Base-by-base conservation (phyloP, 202 grass and related monocot genomes). In the Zizania palustris region DNA sequence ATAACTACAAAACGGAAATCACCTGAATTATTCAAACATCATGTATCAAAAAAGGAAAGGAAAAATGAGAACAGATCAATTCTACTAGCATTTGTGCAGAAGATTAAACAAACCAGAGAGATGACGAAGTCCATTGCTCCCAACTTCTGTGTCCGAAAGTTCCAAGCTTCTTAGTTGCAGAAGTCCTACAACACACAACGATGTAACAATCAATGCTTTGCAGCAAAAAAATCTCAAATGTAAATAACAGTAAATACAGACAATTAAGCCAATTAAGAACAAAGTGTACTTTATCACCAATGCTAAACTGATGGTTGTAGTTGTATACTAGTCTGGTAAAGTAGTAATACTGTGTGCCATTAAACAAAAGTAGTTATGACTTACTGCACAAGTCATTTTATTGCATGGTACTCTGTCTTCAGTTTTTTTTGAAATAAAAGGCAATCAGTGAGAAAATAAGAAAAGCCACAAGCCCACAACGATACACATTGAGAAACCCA, bases 81-180 rank as follows among this genome's bases (percentile, higher is more conserved):
- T 39, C 10, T 72, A 65, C 46, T 60, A 58, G 67, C 14, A 80
- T 75, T 78, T 80, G 22, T 55, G 15, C 41, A 88, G 61, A 28
- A 46, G 21, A 40, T 50, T 83, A 69, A 82, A 86, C 85, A 80
- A 82, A 99, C 96, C 96, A 80, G 89, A 85, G 21, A 99, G 83
- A 89, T 96, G 89, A 57, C 65, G 79, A 78, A 99, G 79, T 67
- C 96, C 96, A 82, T 77, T 99, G 87, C 80, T 93, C 59, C 96
- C 96, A 22, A 93, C 87, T 73, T 76, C 87, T 45, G 92, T 99
- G 50, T 99, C 96, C 5, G 96, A 99, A 64, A 99, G 82, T 73
- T 90, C 92, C 81, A 99, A 87, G 70, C 58, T 88, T 89, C 75
- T 89, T 75, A 99, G 49, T 60, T 87, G 85, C 49, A 93, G 7